Conservation (phyloP, 148 eudicot genomes). For the Silene uniflora region DNA sequence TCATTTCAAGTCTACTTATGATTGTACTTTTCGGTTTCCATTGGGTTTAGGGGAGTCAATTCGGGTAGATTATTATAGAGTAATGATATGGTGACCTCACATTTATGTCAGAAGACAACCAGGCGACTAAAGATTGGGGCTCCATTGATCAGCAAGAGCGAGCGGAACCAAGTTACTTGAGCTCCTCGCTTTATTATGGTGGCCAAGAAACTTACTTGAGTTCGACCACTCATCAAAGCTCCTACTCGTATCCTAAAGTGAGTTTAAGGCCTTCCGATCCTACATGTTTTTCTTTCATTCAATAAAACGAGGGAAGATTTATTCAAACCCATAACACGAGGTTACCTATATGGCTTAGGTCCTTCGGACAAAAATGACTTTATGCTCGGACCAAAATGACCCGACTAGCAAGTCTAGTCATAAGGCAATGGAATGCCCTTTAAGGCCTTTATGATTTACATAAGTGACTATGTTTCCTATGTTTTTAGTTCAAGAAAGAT, state of each 20-base stretch:
- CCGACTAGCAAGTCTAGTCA: too few relatives aligned
- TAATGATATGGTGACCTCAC: too few relatives aligned
- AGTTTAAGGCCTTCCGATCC: constrained; percentile 20
- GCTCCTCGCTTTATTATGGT: constrained; percentile 89
- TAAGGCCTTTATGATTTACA: not conserved
- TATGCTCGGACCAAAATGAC: not conserved
- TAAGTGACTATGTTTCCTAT: not conserved
- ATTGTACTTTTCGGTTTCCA: too few relatives aligned
- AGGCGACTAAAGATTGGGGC: constrained; percentile 22
- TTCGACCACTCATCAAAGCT: constrained; percentile 29
- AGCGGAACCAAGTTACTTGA: constrained; percentile 61
- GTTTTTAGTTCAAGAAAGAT: constrained; percentile 52
- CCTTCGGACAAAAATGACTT: not conserved
- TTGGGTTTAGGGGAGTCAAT: not conserved
- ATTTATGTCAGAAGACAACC: not conserved
- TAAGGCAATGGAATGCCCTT: not conserved
- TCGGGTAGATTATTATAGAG: too few relatives aligned
- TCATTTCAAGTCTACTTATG: too few relatives aligned
- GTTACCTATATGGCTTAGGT: too few relatives aligned
- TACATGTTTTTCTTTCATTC: too few relatives aligned
- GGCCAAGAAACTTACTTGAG: constrained; percentile 67
- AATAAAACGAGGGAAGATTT: too few relatives aligned
- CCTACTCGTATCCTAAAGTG: constrained; percentile 40
- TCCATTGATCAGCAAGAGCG: constrained; percentile 43
- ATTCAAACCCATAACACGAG: too few relatives aligned